phyloP scores from a whole-genome alignment of 768 basidiomycete genomes.

The Vishniacozyma victoriae region DNA sequence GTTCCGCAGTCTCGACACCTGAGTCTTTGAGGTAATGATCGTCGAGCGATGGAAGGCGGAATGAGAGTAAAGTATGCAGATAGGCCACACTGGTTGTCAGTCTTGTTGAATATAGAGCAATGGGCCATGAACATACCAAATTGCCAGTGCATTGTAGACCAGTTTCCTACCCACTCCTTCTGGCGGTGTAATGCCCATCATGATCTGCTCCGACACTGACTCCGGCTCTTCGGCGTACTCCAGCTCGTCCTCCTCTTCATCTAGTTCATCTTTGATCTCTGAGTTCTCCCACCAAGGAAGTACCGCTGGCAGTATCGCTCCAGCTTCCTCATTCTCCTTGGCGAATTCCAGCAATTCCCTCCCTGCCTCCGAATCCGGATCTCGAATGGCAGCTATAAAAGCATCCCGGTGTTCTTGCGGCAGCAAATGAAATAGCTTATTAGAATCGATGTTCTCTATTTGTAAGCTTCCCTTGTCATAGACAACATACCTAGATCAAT shows the following conservation, averaged over 20 bases:
- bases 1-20: conserved; percentile 4
- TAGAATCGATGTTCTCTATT: conserved; percentile 33
- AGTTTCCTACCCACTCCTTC: conserved; percentile 25
- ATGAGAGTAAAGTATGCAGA: conserved; percentile 25
- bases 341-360: conserved; percentile 23
- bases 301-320: background rate
- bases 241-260: conserved; percentile 4
- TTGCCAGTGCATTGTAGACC: conserved; percentile 33
- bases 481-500: conserved; percentile 31
- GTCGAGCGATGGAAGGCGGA: conserved; percentile 27
- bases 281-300: conserved; percentile 31
- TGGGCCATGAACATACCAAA: conserved; percentile 18
- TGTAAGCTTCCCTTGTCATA: background rate
- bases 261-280: conserved; percentile 8
- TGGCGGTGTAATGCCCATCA: conserved; percentile 19
- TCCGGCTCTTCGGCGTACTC: conserved; percentile 14
- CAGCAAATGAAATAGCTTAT: conserved; percentile 33
- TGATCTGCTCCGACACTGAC: conserved; percentile 4
- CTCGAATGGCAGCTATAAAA: conserved; percentile 23
- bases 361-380: conserved; percentile 29
- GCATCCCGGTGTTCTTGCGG: conserved; percentile 31
- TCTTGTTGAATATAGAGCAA: background rate
- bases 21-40: background rate
- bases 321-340: background rate
- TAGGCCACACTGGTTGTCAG: conserved; percentile 24